Conservation (phyloP, 164 flowering plant genomes). For the Amborella trichopoda region DNA sequence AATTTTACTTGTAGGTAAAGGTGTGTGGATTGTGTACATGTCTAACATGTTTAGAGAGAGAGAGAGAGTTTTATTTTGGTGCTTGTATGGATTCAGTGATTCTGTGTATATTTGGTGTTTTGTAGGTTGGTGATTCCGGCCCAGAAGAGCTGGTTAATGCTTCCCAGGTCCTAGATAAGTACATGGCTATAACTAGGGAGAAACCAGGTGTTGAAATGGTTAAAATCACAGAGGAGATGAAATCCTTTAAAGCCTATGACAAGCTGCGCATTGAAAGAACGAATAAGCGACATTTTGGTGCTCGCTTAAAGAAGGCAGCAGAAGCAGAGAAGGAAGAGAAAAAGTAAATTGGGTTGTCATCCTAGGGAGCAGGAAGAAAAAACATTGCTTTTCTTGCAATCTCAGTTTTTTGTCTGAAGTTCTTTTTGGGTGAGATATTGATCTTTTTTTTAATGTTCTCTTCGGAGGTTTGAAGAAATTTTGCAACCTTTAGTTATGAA, state of each 20-base stretch:
- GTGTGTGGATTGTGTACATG: too few relatives aligned
- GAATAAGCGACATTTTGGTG: conserved; percentile 31
- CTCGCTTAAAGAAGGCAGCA: conserved; percentile 39
- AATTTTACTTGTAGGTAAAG: not conserved
- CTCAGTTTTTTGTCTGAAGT: too few relatives aligned
- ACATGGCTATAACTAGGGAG: conserved; percentile 31
- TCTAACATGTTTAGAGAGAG: too few relatives aligned
- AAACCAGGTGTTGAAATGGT: conserved; percentile 31
- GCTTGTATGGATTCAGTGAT: too few relatives aligned
- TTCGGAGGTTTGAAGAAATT: too few relatives aligned
- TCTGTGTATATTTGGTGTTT: not conserved
- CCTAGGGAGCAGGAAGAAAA: too few relatives aligned
- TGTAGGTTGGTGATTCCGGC: conserved; percentile 34
- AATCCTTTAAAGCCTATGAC: conserved; percentile 36
- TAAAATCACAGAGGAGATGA: conserved; percentile 37
- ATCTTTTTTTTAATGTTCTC: too few relatives aligned
- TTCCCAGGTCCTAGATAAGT: conserved; percentile 30
- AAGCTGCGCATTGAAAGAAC: conserved; percentile 39
- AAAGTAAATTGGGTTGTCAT: conserved; percentile 24
- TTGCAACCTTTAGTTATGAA: too few relatives aligned
- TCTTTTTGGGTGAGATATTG: too few relatives aligned
- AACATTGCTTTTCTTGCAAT: too few relatives aligned
- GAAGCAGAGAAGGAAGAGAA: conserved; percentile 62
- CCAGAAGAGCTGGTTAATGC: conserved; percentile 35
- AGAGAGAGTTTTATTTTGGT: too few relatives aligned